Evolutionary conservation across 768 basidiomycete genomes (phyloP).

Genomic region (Xerocomellus chrysenteron): DNA sequence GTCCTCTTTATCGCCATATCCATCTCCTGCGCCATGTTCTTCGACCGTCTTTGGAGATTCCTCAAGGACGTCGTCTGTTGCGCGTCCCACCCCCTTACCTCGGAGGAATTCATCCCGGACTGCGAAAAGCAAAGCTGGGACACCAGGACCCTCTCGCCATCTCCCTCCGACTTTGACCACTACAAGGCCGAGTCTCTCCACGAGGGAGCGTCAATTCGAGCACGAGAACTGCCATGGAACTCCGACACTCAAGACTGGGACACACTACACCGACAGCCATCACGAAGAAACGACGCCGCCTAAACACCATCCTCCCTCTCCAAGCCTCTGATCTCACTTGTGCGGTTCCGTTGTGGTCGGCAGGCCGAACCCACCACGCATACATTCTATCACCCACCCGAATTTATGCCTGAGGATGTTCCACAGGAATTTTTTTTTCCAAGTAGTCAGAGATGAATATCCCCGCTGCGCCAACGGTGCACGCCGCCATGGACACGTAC

Average conservation of each 20-base stretch:
- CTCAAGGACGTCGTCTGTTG: slow-evolving; percentile 49
- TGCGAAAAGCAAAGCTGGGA: slow-evolving; percentile 64
- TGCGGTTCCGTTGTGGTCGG: slow-evolving; percentile 3
- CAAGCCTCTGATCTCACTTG: background rate
- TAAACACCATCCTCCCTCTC: background rate
- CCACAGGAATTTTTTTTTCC: slow-evolving; percentile 40
- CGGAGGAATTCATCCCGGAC: slow-evolving; percentile 63
- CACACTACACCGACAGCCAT: slow-evolving; percentile 22
- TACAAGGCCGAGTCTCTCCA: background rate
- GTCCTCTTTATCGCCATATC: slow-evolving; percentile 56
- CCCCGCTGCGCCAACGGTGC: slow-evolving; percentile 46
- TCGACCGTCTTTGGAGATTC: slow-evolving; percentile 70
- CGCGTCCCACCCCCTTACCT: slow-evolving; percentile 30
- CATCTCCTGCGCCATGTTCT: slow-evolving; percentile 61
- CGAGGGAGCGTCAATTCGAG: background rate
- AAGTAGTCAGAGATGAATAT: slow-evolving; percentile 50
- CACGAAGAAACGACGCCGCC: slow-evolving; percentile 14
- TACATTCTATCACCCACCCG: slow-evolving; percentile 1
- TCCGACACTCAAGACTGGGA: slow-evolving; percentile 10
- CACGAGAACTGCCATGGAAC: slow-evolving; percentile 29
- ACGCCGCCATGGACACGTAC: slow-evolving; percentile 48
- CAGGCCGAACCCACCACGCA: slow-evolving; percentile 12
- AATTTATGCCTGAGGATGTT: background rate
- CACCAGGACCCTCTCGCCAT: slow-evolving; percentile 14
- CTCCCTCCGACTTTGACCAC: background rate